These are phyloP conservation scores for Daldinia eschscholtzii DNA, from an alignment of 2,329 filamentous ascomycete species.

Conservation along the genomic window DNA sequence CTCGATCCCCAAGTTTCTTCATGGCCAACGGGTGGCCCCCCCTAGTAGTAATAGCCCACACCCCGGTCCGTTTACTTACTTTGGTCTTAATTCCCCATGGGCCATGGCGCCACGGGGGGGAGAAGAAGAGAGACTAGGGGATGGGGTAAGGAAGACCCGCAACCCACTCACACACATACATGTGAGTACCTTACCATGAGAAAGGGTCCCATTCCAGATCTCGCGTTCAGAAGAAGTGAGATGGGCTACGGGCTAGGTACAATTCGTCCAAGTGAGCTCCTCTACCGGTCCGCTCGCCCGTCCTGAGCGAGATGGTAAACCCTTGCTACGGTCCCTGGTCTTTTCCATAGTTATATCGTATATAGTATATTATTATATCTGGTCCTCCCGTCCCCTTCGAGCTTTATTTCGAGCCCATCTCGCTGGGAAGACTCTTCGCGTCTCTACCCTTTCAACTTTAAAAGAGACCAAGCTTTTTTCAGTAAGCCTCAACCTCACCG, in stretches of 20 bases:
- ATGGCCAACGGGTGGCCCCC: conserved; percentile 15
- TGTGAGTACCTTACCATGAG: conserved; percentile 44
- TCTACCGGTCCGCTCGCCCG: conserved; percentile 52
- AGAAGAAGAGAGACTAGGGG: conserved; percentile 28
- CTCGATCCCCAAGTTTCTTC: conserved; percentile 22
- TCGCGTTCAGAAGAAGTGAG: conserved; percentile 39
- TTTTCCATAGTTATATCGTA: conserved; percentile 22
- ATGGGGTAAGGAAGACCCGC: conserved; percentile 45
- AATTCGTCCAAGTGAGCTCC: conserved; percentile 39
- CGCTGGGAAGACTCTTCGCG: conserved; percentile 7
- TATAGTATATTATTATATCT: conserved; percentile 43
- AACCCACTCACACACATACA: conserved; percentile 45
- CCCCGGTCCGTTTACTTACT: conserved; percentile 30
- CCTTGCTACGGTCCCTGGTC: conserved; percentile 34
- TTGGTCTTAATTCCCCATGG: conserved; percentile 39
- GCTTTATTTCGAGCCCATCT: conserved; percentile 5
- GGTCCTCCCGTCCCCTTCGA: conserved; percentile 26
- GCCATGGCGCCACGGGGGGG: conserved; percentile 39
- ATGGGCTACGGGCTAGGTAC: conserved; percentile 38
- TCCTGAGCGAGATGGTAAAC: conserved; percentile 21
- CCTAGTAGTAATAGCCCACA: conserved; percentile 19
- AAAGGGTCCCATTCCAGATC: conserved; percentile 46
- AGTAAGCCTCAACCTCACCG: conserved; percentile 16
- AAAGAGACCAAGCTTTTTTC: conserved; percentile 23
- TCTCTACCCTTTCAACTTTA: conserved; percentile 26